These are phyloP conservation scores for Gelatoporia subvermispora DNA, from an alignment of 768 basidiomycete genomes.

Conservation along the genomic window DNA sequence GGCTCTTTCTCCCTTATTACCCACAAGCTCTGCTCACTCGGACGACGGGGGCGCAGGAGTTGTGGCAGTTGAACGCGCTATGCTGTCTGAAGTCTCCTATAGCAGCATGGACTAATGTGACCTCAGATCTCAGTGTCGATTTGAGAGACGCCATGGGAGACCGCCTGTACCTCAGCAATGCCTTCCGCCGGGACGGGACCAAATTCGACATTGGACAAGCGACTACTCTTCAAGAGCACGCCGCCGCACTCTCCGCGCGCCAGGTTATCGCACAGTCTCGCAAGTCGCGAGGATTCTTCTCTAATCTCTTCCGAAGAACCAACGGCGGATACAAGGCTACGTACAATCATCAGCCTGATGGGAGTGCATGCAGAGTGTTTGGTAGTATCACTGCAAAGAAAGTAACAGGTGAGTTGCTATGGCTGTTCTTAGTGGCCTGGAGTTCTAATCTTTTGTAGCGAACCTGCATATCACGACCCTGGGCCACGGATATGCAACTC, in stretches of 20 bases:
- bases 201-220: slow-evolving; percentile 82
- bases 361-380: slow-evolving; percentile 79
- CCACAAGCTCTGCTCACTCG: too few species aligned
- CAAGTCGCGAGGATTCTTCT: slow-evolving; percentile 69
- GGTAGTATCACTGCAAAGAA: slow-evolving; percentile 83
- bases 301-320: slow-evolving; percentile 44
- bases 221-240: slow-evolving; percentile 65
- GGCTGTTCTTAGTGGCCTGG: neutral
- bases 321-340: slow-evolving; percentile 60
- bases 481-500: slow-evolving; percentile 90
- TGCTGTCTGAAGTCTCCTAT: too few species aligned
- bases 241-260: slow-evolving; percentile 57
- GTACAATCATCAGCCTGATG: slow-evolving; percentile 62
- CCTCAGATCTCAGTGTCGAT: slow-evolving; percentile 80
- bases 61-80: too few species aligned
- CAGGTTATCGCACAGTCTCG: slow-evolving; percentile 72
- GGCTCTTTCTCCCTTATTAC: too few species aligned
- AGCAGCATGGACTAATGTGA: too few species aligned
- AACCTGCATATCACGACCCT: slow-evolving; percentile 94
- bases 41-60: too few species aligned
- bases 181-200: slow-evolving; percentile 82
- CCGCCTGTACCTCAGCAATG: slow-evolving; percentile 74
- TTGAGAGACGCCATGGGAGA: slow-evolving; percentile 93
- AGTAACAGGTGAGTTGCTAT: slow-evolving; percentile 61
- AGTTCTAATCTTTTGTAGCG: slow-evolving; percentile 33